Evolutionary conservation across 192 early-diverging fungal species (phyloP).

Genomic region (Backusella luteola): DNA sequence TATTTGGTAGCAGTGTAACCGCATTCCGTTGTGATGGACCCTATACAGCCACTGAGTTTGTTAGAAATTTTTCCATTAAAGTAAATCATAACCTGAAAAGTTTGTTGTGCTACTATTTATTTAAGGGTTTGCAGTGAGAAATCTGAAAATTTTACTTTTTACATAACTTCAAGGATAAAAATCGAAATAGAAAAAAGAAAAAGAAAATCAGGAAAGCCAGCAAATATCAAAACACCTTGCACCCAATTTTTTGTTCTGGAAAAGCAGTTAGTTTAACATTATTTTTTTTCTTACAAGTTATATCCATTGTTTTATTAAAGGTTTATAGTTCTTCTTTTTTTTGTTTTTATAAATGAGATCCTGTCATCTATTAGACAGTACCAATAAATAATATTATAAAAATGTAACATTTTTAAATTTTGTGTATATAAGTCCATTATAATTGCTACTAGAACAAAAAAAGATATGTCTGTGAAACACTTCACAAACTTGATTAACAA

Average conservation of each 20-base stretch:
- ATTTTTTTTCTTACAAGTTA: background rate
- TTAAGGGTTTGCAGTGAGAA: background rate
- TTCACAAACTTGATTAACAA: background rate
- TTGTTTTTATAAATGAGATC: background rate
- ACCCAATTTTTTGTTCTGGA: background rate
- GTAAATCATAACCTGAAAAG: background rate
- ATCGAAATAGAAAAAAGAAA: background rate
- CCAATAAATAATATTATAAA: background rate
- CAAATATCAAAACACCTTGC: too few species aligned
- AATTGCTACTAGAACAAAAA: background rate
- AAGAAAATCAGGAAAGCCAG: background rate
- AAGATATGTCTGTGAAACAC: background rate
- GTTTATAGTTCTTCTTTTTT: background rate
- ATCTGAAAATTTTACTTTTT: background rate
- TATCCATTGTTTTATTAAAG: background rate
- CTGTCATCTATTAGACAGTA: background rate
- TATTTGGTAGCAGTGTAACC: background rate
- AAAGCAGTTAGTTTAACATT: background rate
- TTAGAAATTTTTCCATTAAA: background rate
- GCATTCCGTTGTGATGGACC: background rate
- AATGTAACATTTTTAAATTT: slow-evolving; percentile 6
- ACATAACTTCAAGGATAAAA: background rate
- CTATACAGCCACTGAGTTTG: background rate
- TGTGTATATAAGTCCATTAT: background rate
- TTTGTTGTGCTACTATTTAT: background rate